Conservation (phyloP, 148 eudicot species). For the Cornus florida region DNA sequence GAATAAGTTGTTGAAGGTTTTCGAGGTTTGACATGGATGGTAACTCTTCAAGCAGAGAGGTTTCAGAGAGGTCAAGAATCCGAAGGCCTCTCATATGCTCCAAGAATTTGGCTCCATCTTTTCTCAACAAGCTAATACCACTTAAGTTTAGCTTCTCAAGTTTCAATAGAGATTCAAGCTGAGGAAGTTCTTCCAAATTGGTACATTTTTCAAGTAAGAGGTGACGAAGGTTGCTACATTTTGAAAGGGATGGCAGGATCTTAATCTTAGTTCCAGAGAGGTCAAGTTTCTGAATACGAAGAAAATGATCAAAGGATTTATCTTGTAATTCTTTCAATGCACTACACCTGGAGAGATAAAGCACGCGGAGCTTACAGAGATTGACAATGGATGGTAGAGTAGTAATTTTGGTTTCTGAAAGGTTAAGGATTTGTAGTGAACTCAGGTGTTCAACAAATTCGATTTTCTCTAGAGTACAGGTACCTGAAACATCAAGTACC, state of each 20-base stretch:
- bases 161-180: conserved; percentile 8
- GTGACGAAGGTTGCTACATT: conserved; percentile 15
- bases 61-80: conserved; percentile 32
- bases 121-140: conserved; percentile 4
- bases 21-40: conserved; percentile 28
- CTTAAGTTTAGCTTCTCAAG: conserved; percentile 32
- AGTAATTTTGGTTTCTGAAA: conserved; percentile 13
- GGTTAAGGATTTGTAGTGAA: conserved; percentile 11
- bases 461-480: conserved; percentile 6
- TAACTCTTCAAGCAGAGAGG: conserved; percentile 9
- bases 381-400: conserved; percentile 14
- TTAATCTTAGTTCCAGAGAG: conserved; percentile 24
- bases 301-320: conserved; percentile 27
- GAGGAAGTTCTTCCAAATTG: conserved; percentile 1
- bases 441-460: not conserved
- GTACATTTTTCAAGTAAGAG: conserved; percentile 27
- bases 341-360: conserved; percentile 30
- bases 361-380: conserved; percentile 16
- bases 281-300: conserved; percentile 25
- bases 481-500: conserved; percentile 23
- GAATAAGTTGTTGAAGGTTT: conserved; percentile 19
- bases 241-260: conserved; percentile 21
- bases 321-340: conserved; percentile 16
- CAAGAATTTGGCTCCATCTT: conserved; percentile 15
- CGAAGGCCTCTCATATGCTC: conserved; percentile 12